These are phyloP conservation scores for Daldinia concentrica DNA, from an alignment of 495 filamentous ascomycete species.

Conservation along the genomic window DNA sequence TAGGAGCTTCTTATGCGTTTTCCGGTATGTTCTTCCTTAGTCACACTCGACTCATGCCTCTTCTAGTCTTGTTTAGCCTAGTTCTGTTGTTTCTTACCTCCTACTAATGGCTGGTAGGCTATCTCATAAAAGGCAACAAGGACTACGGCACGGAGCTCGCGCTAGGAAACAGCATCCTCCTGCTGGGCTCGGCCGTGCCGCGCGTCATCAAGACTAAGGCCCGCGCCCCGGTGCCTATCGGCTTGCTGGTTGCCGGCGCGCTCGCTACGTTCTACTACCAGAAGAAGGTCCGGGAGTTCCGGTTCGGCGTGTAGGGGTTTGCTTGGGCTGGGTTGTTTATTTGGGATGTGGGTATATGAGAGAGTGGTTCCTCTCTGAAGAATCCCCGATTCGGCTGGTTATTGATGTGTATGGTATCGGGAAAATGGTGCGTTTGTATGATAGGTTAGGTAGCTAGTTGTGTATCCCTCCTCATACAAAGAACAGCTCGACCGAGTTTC, in stretches of 20 bases:
- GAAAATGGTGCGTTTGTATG: too few relatives aligned
- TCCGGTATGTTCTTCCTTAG: conserved; percentile 27
- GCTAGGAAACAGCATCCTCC: conserved; percentile 37
- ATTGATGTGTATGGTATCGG: too few relatives aligned
- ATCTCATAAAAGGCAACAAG: conserved; percentile 40
- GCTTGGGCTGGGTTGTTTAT: too few relatives aligned
- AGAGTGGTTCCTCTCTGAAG: too few relatives aligned
- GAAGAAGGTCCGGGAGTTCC: conserved; percentile 41
- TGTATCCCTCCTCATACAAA: background rate
- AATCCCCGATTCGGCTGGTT: too few relatives aligned
- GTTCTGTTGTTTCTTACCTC: too few relatives aligned
- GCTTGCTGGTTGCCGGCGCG: conserved; percentile 23
- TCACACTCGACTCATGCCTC: background rate
- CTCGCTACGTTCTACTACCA: conserved; percentile 42
- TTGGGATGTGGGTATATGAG: too few relatives aligned
- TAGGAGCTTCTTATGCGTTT: conserved; percentile 38
- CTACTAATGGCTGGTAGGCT: conserved; percentile 23
- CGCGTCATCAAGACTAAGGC: conserved; percentile 36
- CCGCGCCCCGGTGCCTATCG: conserved; percentile 39
- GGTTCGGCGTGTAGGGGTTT: conserved; percentile 25
- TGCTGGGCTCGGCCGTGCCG: conserved; percentile 34
- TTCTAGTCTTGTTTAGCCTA: background rate
- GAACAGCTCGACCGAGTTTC: background rate
- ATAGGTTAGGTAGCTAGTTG: background rate
- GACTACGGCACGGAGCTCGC: conserved; percentile 44